A percentile compares a stretch with the other conserved stretches of the same genome.
phyloP scores from a whole-genome alignment of 2,329 filamentous ascomycete genomes.

The Sclerotinia trifoliorum region DNA sequence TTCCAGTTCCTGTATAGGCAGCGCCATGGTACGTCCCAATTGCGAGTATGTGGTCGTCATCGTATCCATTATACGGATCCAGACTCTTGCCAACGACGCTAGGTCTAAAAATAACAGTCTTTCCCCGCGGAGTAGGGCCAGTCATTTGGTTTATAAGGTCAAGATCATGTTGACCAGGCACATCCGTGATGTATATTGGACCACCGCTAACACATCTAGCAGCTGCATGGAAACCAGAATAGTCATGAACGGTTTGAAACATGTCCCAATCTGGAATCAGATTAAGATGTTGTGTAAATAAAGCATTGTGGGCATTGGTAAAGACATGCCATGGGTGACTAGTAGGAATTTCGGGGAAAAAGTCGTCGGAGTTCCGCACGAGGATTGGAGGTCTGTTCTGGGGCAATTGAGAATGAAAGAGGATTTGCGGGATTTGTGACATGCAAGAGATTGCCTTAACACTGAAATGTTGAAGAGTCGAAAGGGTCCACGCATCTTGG shows the following conservation, averaged over 20 bases:
- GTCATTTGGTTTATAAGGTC: constrained; percentile 78
- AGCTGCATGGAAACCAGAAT: constrained; percentile 82
- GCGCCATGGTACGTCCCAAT: constrained; percentile 75
- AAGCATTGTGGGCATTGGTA: constrained; percentile 83
- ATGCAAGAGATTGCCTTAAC: constrained; percentile 87
- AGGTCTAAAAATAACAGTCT: constrained; percentile 78
- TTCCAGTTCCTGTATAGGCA: constrained; percentile 65
- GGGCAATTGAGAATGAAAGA: constrained; percentile 82
- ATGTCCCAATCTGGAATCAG: constrained; percentile 80
- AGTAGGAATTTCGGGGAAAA: constrained; percentile 77
- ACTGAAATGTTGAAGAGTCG: constrained; percentile 74
- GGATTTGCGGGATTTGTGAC: constrained; percentile 81
- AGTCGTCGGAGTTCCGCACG: constrained; percentile 86
- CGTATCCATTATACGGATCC: constrained; percentile 72
- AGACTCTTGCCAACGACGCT: constrained; percentile 70
- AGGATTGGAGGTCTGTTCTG: constrained; percentile 71
- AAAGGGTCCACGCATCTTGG: constrained; percentile 81
- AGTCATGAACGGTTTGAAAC: constrained; percentile 65
- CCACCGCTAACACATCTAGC: constrained; percentile 87
- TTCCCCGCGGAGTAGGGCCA: constrained; percentile 66
- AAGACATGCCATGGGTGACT: constrained; percentile 96
- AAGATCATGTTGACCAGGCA: constrained; percentile 77
- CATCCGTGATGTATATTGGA: constrained; percentile 91
- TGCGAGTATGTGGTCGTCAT: constrained; percentile 71
- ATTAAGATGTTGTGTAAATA: constrained; percentile 82